Percentiles rank a stretch among this genome's conserved stretches.
These are phyloP conservation scores for Pinus albicaulis DNA, from an alignment of 75 land plant species.

Conservation along the genomic window DNA sequence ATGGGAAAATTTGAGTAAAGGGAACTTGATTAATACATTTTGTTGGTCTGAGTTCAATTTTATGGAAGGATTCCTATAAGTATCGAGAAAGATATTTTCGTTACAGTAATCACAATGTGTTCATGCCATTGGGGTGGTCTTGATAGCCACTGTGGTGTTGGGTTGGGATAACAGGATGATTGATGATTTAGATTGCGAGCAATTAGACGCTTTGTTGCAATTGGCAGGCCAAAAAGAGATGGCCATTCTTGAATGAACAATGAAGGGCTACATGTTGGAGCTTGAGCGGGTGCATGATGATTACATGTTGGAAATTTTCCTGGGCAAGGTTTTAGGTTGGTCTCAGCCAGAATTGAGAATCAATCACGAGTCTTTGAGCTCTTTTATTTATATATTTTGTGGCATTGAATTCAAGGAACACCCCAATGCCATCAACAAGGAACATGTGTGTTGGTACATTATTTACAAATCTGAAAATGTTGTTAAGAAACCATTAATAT, in stretches of 20 bases:
- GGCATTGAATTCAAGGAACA: conserved; percentile 60
- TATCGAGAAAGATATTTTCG: too few relatives aligned
- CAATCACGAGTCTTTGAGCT: conserved; percentile 29
- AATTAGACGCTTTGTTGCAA: conserved; percentile 59
- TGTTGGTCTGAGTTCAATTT: conserved; percentile 74
- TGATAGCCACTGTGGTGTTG: conserved; percentile 68
- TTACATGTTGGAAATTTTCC: conserved; percentile 63
- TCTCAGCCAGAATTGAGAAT: conserved; percentile 6
- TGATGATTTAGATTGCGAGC: conserved; percentile 58
- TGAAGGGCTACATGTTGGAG: conserved; percentile 57
- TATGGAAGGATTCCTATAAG: conserved; percentile 99
- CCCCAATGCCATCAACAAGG: conserved; percentile 75
- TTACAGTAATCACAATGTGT: too few relatives aligned
- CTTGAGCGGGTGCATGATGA: conserved; percentile 88
- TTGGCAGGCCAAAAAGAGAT: conserved; percentile 22
- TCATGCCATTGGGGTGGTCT: too few relatives aligned
- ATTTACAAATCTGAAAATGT: conserved; percentile 79
- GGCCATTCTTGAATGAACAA: conserved; percentile 25
- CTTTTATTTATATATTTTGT: conserved; percentile 11
- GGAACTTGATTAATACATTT: conserved; percentile 36
- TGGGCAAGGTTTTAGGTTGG: conserved; percentile 11
- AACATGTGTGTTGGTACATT: conserved; percentile 89
- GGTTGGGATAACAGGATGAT: conserved; percentile 85
- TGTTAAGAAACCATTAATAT: conserved; percentile 51
- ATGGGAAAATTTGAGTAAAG: conserved; percentile 18